Base-by-base conservation (phyloP, 2,329 filamentous ascomycete species). In the Fusarium devonianum region DNA sequence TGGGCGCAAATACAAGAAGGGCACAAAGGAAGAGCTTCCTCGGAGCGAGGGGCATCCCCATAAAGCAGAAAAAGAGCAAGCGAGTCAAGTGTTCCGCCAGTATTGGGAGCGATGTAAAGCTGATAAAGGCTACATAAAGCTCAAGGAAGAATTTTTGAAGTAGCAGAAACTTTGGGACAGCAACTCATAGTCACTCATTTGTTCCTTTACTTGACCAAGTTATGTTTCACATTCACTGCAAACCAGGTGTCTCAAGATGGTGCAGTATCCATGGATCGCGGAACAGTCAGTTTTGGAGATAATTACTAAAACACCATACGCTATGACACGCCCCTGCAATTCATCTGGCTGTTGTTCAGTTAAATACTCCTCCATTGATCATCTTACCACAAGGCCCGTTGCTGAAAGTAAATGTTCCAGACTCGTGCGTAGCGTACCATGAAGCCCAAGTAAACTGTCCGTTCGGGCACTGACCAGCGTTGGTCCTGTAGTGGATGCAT, bases 1-100 rank as follows among this genome's bases (percentile, higher is more conserved):
- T 0, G 83, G 83, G 1, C 73, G 77, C 18, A 86, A 85, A 61
- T 84, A 84, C 43, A 56, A 48, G 8, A 57, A 53, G 7, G 44
- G 47, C 0, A 56, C 50, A 0, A 36, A 26, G 2, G 46, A 59
- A 5, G 57, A 63, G 6, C 21, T 65, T 0, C 61, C 59, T 0
- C 43, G 34, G 21, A 62, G 61, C 17, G 37, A 45, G 4, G 29
- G 19, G 7, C 56, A 61, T 35, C 37, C 51, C 0, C 59, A 58
- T 13, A 63, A 51, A 7, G 37, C 50, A 2, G 59, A 64, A 6
- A 65, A 65, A 21, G 36, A 56, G 37, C 44, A 32, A 17, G 54
- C 61, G 2, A 64, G 61, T 14, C 30, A 34, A 23, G 53, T 65
- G 6, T 65, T 65, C 18, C 39, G 44, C 1, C 28, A 26, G 1